Conservation (phyloP, 345 rosid species). For the Eucalyptus shirleyi region DNA sequence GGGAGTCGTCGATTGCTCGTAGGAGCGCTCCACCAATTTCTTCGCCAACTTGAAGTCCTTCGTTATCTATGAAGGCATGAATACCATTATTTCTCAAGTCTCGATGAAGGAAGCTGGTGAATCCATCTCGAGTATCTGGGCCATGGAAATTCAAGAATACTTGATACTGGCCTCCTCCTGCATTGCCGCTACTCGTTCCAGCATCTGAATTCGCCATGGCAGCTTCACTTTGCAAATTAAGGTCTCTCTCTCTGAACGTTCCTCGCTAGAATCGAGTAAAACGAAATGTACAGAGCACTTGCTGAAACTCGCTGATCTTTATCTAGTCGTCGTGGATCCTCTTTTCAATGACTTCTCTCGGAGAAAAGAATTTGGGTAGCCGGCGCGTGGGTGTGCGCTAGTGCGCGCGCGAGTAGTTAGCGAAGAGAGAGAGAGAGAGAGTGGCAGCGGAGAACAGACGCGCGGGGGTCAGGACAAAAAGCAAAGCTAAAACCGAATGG, state of each 20-base stretch:
- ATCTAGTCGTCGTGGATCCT: neutral
- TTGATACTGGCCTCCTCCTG: neutral
- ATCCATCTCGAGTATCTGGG: neutral
- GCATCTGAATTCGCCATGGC: neutral
- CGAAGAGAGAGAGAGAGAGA: too few species aligned
- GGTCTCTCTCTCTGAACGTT: neutral
- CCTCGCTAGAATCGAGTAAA: neutral
- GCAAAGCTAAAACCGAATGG: too few species aligned
- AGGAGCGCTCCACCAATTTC: accelerated
- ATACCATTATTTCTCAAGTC: neutral
- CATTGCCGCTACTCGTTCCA: neutral
- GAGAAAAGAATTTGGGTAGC: too few species aligned
- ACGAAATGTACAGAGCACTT: neutral
- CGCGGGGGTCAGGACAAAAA: too few species aligned
- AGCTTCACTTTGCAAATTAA: neutral
- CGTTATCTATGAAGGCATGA: neutral
- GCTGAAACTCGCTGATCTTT: neutral
- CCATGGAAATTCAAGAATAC: neutral
- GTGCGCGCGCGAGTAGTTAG: too few species aligned
- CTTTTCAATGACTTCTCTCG: neutral
- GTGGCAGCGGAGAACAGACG: too few species aligned
- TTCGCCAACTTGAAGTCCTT: neutral
- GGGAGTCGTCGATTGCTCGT: neutral
- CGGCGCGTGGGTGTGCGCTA: too few species aligned
- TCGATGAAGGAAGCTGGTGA: neutral